Percentiles rank a stretch among this genome's conserved stretches.
These are phyloP conservation scores for Licmophora abbreviata DNA, from an alignment of 108 stramenopile genomes.

Conservation along the genomic window DNA sequence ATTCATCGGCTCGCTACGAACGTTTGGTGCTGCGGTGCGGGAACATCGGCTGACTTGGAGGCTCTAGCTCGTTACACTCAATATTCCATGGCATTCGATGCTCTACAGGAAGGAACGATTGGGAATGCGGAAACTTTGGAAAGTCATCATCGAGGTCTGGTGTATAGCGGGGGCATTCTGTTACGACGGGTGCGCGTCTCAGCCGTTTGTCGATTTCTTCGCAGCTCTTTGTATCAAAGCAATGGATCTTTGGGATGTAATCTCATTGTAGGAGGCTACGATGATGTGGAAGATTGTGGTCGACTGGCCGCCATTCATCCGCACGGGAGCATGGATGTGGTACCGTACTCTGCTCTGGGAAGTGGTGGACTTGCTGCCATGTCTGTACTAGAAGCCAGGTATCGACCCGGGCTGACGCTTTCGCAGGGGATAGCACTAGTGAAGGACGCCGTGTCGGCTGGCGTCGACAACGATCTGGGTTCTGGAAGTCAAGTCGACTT, in stretches of 20 bases:
- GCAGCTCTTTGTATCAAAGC: slow-evolving; percentile 33
- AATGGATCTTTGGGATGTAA: slow-evolving; percentile 60
- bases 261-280: slow-evolving; percentile 68
- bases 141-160: slow-evolving; percentile 11
- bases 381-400: slow-evolving; percentile 60
- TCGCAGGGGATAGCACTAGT: slow-evolving; percentile 54
- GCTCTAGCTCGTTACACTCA: slow-evolving; percentile 43
- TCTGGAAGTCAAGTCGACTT: slow-evolving; percentile 74
- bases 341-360: slow-evolving; percentile 73
- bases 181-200: slow-evolving; percentile 22
- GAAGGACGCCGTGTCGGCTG: slow-evolving; percentile 56
- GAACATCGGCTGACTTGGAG: slow-evolving; percentile 78
- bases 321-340: slow-evolving; percentile 70
- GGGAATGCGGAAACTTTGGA: slow-evolving; percentile 25
- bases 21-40: slow-evolving; percentile 76
- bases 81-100: slow-evolving; percentile 23
- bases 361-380: slow-evolving; percentile 81
- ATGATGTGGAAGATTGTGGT: slow-evolving; percentile 19
- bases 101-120: slow-evolving; percentile 6
- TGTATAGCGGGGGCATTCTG: neutral
- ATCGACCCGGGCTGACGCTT: slow-evolving; percentile 28
- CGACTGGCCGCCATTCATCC: slow-evolving; percentile 67
- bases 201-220: slow-evolving; percentile 35
- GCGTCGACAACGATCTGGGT: slow-evolving; percentile 81
- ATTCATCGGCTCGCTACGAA: slow-evolving; percentile 47